Base-by-base conservation (phyloP, 192 early-diverging fungal species). In the Phycomyces blakesleeanus region DNA sequence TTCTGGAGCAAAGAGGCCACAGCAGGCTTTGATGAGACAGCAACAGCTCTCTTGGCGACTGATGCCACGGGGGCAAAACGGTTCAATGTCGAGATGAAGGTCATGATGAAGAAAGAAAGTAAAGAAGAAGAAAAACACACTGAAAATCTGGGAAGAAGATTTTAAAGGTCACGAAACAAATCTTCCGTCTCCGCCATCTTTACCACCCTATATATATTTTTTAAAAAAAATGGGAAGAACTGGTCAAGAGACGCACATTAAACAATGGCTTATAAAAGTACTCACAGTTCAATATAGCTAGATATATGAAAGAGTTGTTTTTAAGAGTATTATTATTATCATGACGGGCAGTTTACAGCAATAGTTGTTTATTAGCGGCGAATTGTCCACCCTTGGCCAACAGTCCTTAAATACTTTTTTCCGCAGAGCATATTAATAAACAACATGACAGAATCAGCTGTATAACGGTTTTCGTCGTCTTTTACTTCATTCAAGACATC, bases 11-110 rank as follows among this genome's bases (percentile, higher is more conserved):
- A 20, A 41, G 63, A 47, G 37, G 52, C 51, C 39, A 63, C 24
- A 20, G 68, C 60, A 25, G 65, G 60, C 41, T 69, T 66, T 18
- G 47, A 25, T 15, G 53, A 61, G 42, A 60, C 54, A 38, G 53
- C 25, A 15, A 67, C 73, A 39, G 64, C 67, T 51, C 60, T 67
- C 38, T 60, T 51, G 57, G 50, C 50, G 42, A 57, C 55, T 24
- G 59, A 41, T 18, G 64, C 56, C 21, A 65, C 59, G 59, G 65
- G 65, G 59, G 68, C 74, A 38, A 67, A 67, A 59, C 64, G 67
- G 39, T 66, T 51, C 34, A 70, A 57, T 26, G 57, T 64, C 25
- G 66, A 49, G 39, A 67, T 61, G 50, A 74, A 59, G 63, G 69
- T 60, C 69, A 71, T 71, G 37, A 47, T 60, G 58, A 49, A 11